phyloP scores from a whole-genome alignment of 2,329 filamentous ascomycete species.

The Pseudofabraea citricarpa region DNA sequence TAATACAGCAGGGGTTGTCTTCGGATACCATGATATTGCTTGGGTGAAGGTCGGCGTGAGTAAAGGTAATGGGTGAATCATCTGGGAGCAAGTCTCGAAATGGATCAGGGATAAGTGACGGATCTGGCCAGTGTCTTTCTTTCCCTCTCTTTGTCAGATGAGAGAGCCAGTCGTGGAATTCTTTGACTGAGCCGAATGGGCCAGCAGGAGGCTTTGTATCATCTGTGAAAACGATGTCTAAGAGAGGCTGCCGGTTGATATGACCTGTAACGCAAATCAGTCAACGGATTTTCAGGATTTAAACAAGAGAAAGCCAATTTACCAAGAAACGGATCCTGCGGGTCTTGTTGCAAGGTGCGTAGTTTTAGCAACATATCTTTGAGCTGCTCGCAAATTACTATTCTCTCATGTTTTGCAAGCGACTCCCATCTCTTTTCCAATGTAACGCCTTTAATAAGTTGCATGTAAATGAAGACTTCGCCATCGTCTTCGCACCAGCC shows the following conservation, averaged over 20 bases:
- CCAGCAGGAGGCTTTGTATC: slow-evolving; percentile 16
- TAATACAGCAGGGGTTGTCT: slow-evolving; percentile 15
- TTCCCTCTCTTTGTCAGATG: slow-evolving; percentile 15
- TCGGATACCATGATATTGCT: slow-evolving; percentile 29
- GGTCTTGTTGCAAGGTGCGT: no score
- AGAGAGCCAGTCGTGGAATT: slow-evolving; percentile 24
- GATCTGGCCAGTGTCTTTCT: slow-evolving; percentile 19
- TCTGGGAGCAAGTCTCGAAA: slow-evolving; percentile 22
- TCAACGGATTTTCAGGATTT: background rate
- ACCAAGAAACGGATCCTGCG: slow-evolving; percentile 10
- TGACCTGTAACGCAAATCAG: slow-evolving; percentile 5
- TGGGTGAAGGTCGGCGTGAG: slow-evolving; percentile 30
- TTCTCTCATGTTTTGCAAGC: slow-evolving; percentile 9
- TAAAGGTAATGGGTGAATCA: slow-evolving; percentile 26
- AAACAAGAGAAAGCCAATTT: slow-evolving; percentile 2
- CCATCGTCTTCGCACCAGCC: slow-evolving; percentile 25
- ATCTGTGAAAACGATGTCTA: slow-evolving; percentile 19
- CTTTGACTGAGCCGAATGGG: slow-evolving; percentile 17
- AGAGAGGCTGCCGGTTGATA: slow-evolving; percentile 14
- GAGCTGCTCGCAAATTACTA: slow-evolving; percentile 16
- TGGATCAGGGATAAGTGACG: slow-evolving; percentile 18
- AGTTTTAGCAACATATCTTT: no score
- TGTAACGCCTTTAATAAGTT: slow-evolving; percentile 15
- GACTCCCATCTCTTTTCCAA: slow-evolving; percentile 13
- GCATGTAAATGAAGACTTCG: slow-evolving; percentile 26